phyloP scores from a whole-genome alignment of 148 eudicot species.

The Persicaria maculosa region DNA sequence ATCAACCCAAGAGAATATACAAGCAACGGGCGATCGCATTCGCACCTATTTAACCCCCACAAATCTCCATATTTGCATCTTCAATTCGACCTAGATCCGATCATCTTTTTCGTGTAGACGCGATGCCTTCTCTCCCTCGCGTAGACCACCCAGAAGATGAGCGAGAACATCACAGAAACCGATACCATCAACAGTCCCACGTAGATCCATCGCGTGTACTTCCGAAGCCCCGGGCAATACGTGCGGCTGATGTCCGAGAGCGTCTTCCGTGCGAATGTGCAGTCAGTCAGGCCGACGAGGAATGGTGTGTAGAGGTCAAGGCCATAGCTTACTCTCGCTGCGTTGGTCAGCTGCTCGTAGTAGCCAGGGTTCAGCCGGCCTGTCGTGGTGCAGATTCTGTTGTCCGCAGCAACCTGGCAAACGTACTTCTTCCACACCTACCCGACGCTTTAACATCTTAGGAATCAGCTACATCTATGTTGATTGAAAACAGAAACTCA shows the following conservation, averaged over 20 bases:
- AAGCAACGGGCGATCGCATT: neutral
- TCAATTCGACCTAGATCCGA: neutral
- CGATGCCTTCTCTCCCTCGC: slow-evolving; percentile 79
- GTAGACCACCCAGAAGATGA: slow-evolving; percentile 73
- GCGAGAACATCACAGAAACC: slow-evolving; percentile 61
- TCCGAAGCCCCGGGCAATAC: slow-evolving; percentile 63
- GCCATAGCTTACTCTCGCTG: slow-evolving; percentile 60
- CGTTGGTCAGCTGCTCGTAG: slow-evolving; percentile 58
- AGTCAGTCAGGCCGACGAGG: slow-evolving; percentile 69
- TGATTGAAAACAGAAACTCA: neutral
- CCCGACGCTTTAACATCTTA: neutral
- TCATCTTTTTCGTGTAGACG: slow-evolving; percentile 37
- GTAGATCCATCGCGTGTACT: slow-evolving; percentile 62
- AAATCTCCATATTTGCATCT: neutral
- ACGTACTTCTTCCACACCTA: slow-evolving; percentile 64
- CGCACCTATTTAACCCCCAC: neutral
- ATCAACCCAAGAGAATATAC: neutral
- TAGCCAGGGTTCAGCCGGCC: slow-evolving; percentile 69
- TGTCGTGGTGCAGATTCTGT: slow-evolving; percentile 46
- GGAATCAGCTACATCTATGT: neutral
- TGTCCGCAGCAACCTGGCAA: slow-evolving; percentile 50
- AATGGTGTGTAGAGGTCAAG: slow-evolving; percentile 57
- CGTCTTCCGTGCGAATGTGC: slow-evolving; percentile 67
- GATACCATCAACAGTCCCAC: slow-evolving; percentile 67
- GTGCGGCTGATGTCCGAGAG: slow-evolving; percentile 37